Evolutionary conservation across 129 eudicot genomes (phyloP).

Genomic region (Oenanthe sinensis): DNA sequence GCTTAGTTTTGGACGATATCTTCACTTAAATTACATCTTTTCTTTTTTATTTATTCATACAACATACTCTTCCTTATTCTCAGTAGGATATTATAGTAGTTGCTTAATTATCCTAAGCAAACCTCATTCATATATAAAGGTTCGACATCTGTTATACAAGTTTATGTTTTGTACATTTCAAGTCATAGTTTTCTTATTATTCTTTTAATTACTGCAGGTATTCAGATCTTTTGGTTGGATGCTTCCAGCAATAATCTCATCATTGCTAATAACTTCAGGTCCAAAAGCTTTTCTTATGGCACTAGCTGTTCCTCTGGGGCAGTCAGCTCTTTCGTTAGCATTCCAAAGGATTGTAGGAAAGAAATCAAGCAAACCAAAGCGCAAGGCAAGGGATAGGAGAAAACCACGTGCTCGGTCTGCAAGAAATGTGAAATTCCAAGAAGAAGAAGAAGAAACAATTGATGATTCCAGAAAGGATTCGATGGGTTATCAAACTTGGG

Average conservation of each 20-base stretch:
- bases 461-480: conserved; percentile 20
- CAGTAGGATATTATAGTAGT: background rate
- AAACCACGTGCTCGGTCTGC: conserved; percentile 22
- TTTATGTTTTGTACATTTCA: background rate
- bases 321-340: conserved; percentile 49
- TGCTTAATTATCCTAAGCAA: background rate
- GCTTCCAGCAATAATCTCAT: conserved; percentile 60
- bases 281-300: conserved; percentile 85
- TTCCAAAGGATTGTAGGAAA: conserved; percentile 41
- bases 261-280: conserved; percentile 60
- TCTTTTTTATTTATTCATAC: background rate
- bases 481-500: conserved; percentile 49
- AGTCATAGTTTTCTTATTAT: background rate
- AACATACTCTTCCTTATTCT: background rate
- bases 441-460: conserved; percentile 20
- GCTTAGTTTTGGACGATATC: background rate
- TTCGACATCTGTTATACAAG: background rate
- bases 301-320: conserved; percentile 60
- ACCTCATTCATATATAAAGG: background rate
- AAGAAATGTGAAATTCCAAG: conserved; percentile 20
- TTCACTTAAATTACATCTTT: background rate
- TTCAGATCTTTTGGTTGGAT: conserved; percentile 76
- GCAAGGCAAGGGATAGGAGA: conserved; percentile 25
- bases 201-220: conserved; percentile 50
- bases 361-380: conserved; percentile 22